Conservation (phyloP, 306 rosid species). For the Chamaecrista fasciculata region DNA sequence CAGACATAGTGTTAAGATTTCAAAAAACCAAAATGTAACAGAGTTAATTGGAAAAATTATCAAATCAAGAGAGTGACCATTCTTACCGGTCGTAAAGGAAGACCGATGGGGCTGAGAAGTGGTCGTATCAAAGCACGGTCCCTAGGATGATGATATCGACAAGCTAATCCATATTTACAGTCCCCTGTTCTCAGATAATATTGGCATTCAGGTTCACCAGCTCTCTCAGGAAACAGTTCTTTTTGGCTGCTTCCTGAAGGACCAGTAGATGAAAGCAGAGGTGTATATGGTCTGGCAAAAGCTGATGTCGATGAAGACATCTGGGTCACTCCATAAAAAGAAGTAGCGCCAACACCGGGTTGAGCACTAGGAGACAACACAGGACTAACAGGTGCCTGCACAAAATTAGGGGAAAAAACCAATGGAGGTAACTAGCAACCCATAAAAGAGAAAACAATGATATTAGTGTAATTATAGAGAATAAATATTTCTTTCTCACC, state of each 20-base stretch:
- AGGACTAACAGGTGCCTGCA: slow-evolving; percentile 84
- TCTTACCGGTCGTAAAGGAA: slow-evolving; percentile 82
- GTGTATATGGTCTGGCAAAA: slow-evolving; percentile 63
- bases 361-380: slow-evolving; percentile 78
- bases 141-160: slow-evolving; percentile 83
- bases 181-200: slow-evolving; percentile 83
- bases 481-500: slow-evolving; percentile 42
- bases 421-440: not conserved
- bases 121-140: slow-evolving; percentile 50
- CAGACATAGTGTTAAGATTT: not conserved
- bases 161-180: slow-evolving; percentile 75
- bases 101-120: slow-evolving; percentile 71
- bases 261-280: slow-evolving; percentile 49
- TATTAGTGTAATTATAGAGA: slow-evolving; percentile 5
- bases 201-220: slow-evolving; percentile 82
- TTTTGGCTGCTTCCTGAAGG: slow-evolving; percentile 52
- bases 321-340: slow-evolving; percentile 76
- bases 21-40: not conserved
- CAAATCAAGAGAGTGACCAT: slow-evolving; percentile 13
- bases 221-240: slow-evolving; percentile 78
- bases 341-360: slow-evolving; percentile 67
- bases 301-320: slow-evolving; percentile 64
- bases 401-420: slow-evolving; percentile 29
- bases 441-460: not conserved
- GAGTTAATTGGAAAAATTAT: not conserved